Conservation (phyloP, 805 yeast species). For the Yamadazyma sp. region DNA sequence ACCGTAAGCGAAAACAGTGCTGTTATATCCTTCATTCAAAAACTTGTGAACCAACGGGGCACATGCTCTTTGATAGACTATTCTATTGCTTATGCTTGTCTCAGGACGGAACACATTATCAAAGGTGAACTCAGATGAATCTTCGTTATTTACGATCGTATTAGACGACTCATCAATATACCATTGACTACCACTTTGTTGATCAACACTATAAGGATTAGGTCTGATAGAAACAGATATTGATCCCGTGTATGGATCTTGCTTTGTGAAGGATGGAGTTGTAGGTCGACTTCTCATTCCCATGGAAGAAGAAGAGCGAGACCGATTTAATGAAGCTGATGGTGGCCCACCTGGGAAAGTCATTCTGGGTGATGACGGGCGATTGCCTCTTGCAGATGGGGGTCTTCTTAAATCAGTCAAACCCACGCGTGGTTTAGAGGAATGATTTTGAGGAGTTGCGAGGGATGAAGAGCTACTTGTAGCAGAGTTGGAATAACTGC, state of each 20-base stretch:
- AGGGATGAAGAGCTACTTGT: conserved; percentile 11
- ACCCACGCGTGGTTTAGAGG: conserved; percentile 18
- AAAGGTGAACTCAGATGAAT: conserved; percentile 62
- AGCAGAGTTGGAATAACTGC: conserved; percentile 11
- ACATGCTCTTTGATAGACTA: conserved; percentile 62
- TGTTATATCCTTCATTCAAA: conserved; percentile 72
- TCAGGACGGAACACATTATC: conserved; percentile 75
- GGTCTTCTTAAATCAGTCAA: conserved; percentile 22
- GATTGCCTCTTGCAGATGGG: conserved; percentile 27
- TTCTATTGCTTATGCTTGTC: conserved; percentile 44
- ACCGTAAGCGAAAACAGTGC: conserved; percentile 91
- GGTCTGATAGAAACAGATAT: conserved; percentile 79
- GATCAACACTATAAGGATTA: conserved; percentile 52
- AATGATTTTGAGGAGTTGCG: conserved; percentile 16
- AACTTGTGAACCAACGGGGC: conserved; percentile 51
- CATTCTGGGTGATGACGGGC: conserved; percentile 10
- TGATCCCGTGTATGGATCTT: conserved; percentile 60
- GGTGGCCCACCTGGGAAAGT: conserved; percentile 5
- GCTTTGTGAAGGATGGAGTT: conserved; percentile 32
- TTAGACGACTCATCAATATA: conserved; percentile 38
- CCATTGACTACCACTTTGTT: conserved; percentile 43
- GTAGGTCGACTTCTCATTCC: conserved; percentile 34
- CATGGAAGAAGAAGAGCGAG: conserved; percentile 8
- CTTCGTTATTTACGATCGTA: conserved; percentile 48
- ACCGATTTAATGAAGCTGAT: neutral